These are phyloP conservation scores for Backusella liffmaniae DNA, from an alignment of 192 early-diverging fungal species.

Conservation along the genomic window DNA sequence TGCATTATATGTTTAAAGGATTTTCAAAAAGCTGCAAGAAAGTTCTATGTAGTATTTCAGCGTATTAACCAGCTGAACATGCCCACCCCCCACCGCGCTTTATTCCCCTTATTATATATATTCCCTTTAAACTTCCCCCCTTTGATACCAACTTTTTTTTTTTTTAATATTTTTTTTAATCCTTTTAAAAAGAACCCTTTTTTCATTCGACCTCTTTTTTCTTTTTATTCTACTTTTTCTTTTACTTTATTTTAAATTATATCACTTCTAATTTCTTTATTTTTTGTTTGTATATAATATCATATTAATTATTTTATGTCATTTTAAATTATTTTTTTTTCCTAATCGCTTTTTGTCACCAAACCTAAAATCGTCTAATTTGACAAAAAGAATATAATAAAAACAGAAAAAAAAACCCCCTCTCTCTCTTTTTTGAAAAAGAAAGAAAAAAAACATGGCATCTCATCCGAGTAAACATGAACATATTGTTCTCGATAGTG, in stretches of 20 bases:
- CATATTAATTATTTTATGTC: background rate
- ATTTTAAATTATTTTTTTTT: background rate
- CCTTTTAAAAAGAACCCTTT: background rate
- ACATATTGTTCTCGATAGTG: constrained; percentile 1
- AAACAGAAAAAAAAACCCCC: background rate
- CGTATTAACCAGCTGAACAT: constrained; percentile 3
- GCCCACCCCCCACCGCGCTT: background rate
- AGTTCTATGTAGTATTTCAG: constrained; percentile 12
- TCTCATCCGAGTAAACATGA: background rate
- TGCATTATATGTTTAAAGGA: constrained; percentile 6
- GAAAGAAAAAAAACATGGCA: background rate
- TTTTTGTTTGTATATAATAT: constrained; percentile 9
- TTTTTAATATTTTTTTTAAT: background rate
- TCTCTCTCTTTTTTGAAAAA: no score
- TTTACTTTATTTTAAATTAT: background rate
- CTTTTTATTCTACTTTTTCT: constrained; percentile 12
- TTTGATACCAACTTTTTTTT: background rate
- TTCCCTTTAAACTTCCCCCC: background rate
- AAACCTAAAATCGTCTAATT: background rate
- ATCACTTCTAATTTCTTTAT: background rate
- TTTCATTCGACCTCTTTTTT: constrained; percentile 1
- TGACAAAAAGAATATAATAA: background rate
- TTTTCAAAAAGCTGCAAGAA: constrained; percentile 12
- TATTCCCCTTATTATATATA: constrained; percentile 6
- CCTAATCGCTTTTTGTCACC: background rate